These are phyloP conservation scores for Penicillium sp. DNA, from an alignment of 2,329 filamentous ascomycete genomes.

Conservation along the genomic window DNA sequence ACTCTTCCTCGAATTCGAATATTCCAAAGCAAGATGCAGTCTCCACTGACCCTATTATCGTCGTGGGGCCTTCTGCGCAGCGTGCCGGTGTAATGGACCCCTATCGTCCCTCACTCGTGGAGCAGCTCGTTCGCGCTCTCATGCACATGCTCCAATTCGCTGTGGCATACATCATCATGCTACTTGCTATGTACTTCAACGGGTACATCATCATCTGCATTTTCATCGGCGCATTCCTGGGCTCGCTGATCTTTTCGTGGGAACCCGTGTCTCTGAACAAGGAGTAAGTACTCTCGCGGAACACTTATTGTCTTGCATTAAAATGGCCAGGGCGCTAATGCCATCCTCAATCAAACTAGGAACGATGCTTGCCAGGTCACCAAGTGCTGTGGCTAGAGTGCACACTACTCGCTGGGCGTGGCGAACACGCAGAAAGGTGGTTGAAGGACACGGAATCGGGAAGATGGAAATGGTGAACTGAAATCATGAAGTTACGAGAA, in stretches of 20 bases:
- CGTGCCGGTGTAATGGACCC: neutral
- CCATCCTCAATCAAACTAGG: neutral
- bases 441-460: neutral
- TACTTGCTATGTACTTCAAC: constrained; percentile 63
- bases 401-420: neutral
- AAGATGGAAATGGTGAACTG: neutral
- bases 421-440: neutral
- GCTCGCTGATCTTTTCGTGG: constrained; percentile 72
- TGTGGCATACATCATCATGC: constrained; percentile 77
- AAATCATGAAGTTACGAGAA: neutral
- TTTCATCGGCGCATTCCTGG: constrained; percentile 71
- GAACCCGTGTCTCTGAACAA: constrained; percentile 40
- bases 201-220: constrained; percentile 79
- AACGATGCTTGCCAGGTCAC: constrained; percentile 18
- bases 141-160: constrained; percentile 71
- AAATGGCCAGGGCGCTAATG: neutral
- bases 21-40: neutral
- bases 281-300: constrained; percentile 6
- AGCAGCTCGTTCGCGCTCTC: constrained; percentile 66
- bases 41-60: no score
- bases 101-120: constrained; percentile 59
- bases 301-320: neutral
- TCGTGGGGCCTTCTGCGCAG: neutral
- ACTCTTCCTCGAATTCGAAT: neutral
- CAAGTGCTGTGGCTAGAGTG: constrained; percentile 17